These are phyloP conservation scores for Aurantiochytrium sp. DNA, from an alignment of 108 stramenopile species.

Conservation along the genomic window DNA sequence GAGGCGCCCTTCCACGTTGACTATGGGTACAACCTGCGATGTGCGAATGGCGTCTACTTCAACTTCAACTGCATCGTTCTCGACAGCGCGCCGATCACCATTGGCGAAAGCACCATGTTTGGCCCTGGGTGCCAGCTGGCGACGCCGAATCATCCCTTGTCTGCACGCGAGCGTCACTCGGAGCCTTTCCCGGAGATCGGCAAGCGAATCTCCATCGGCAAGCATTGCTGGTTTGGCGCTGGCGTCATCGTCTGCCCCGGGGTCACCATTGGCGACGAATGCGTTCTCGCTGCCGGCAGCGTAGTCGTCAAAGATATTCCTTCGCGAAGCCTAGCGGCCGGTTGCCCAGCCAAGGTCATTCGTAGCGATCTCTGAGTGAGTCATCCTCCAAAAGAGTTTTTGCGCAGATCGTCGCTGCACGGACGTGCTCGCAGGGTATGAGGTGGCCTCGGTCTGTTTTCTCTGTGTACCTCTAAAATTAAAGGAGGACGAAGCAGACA, in stretches of 20 bases:
- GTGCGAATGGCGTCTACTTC: conserved; percentile 53
- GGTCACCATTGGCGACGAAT: conserved; percentile 45
- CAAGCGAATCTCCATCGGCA: conserved; percentile 46
- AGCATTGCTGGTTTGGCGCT: conserved; percentile 61
- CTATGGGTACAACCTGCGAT: conserved; percentile 49
- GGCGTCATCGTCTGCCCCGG: conserved; percentile 48
- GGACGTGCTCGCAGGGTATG: no score
- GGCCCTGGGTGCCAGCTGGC: conserved; percentile 47
- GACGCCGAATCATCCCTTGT: conserved; percentile 53
- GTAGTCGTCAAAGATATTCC: no score
- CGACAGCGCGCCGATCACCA: conserved; percentile 41
- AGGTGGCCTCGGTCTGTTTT: no score
- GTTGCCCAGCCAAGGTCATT: conserved; percentile 44
- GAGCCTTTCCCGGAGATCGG: conserved; percentile 33
- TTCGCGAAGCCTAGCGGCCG: conserved; percentile 27
- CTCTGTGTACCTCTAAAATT: no score
- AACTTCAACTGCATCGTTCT: conserved; percentile 58
- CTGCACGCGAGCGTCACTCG: conserved; percentile 25
- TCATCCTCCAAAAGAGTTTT: no score
- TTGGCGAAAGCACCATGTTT: conserved; percentile 50
- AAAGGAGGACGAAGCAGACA: no score
- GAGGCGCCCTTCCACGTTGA: conserved; percentile 57
- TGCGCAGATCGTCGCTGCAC: no score
- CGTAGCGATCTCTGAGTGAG: not conserved
- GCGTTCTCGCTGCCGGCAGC: conserved; percentile 30